Percentiles rank a stretch among this genome's conserved stretches.
These are phyloP conservation scores for Stemphylium vesicarium DNA, from an alignment of 2,329 filamentous ascomycete genomes.

Conservation along the genomic window DNA sequence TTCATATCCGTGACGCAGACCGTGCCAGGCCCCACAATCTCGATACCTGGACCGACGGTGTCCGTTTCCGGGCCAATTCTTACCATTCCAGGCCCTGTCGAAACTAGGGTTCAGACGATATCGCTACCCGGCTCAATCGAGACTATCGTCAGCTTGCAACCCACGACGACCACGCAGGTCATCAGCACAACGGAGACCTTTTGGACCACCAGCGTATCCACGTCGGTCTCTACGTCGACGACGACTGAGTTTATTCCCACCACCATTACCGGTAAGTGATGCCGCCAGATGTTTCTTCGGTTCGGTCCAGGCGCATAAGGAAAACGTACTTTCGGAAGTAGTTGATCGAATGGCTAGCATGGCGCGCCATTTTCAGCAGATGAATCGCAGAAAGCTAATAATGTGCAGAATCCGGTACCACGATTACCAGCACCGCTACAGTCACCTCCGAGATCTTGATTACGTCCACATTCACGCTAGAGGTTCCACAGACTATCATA, in stretches of 20 bases:
- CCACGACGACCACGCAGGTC: slow-evolving; percentile 8
- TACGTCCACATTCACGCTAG: slow-evolving; percentile 8
- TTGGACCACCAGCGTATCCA: slow-evolving; percentile 7
- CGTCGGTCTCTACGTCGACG: slow-evolving; percentile 8
- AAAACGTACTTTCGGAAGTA: too few species aligned
- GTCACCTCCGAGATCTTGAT: slow-evolving; percentile 2
- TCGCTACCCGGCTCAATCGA: slow-evolving; percentile 2
- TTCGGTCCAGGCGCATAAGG: too few species aligned
- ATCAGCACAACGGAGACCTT: slow-evolving; percentile 7
- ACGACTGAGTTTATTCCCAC: slow-evolving; percentile 5
- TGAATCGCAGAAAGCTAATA: neutral
- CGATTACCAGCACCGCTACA: neutral
- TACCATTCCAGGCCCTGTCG: slow-evolving; percentile 24
- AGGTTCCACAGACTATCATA: slow-evolving; percentile 13
- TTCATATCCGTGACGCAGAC: slow-evolving; percentile 11
- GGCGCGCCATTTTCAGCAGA: too few species aligned
- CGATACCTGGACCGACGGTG: slow-evolving; percentile 15
- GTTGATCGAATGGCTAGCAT: too few species aligned
- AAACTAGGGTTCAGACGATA: slow-evolving; percentile 8
- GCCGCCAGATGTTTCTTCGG: too few species aligned
- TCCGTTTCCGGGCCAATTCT: slow-evolving; percentile 6
- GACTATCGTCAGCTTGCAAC: slow-evolving; percentile 5
- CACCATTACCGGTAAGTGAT: slow-evolving; percentile 7
- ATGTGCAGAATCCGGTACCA: slow-evolving; percentile 2
- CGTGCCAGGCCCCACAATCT: slow-evolving; percentile 12